Evolutionary conservation across 2,329 filamentous ascomycete species (phyloP).

Genomic region (Fusarium piperis): DNA sequence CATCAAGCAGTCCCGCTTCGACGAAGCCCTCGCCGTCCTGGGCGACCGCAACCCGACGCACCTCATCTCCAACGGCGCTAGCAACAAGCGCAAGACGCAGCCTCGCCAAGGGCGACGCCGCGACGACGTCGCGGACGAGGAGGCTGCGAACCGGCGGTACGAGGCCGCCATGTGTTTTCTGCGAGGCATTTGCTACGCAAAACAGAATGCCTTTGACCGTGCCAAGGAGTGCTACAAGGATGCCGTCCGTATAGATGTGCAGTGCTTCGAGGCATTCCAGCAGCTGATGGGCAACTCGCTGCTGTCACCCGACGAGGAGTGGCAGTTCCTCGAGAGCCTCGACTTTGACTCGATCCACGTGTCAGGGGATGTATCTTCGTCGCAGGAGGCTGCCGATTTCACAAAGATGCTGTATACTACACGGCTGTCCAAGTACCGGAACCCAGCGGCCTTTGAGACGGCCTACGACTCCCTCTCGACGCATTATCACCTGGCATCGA

Average conservation of each 20-base stretch:
- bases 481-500: slow-evolving; percentile 87
- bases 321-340: slow-evolving; percentile 86
- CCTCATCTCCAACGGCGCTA: slow-evolving; percentile 70
- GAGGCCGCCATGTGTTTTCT: slow-evolving; percentile 98
- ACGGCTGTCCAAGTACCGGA: slow-evolving; percentile 92
- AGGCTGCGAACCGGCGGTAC: slow-evolving; percentile 80
- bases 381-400: slow-evolving; percentile 91
- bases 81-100: slow-evolving; percentile 52
- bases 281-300: slow-evolving; percentile 97
- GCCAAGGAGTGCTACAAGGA: slow-evolving; percentile 99
- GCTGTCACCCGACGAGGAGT: slow-evolving; percentile 88
- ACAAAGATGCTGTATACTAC: slow-evolving; percentile 97
- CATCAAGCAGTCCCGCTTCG: slow-evolving; percentile 89
- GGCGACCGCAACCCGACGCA: slow-evolving; percentile 96
- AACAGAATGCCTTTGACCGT: slow-evolving; percentile 95
- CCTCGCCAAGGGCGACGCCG: slow-evolving; percentile 47
- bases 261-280: slow-evolving; percentile 98
- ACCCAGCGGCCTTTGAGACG: slow-evolving; percentile 81
- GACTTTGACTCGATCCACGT: slow-evolving; percentile 87
- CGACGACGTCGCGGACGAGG: slow-evolving; percentile 64
- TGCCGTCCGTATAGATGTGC: slow-evolving; percentile 94
- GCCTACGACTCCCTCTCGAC: slow-evolving; percentile 92
- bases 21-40: slow-evolving; percentile 85
- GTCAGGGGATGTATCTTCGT: slow-evolving; percentile 69
- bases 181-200: slow-evolving; percentile 91